These are phyloP conservation scores for Torulaspora quercuum DNA, from an alignment of 805 yeast species.

Conservation along the genomic window DNA sequence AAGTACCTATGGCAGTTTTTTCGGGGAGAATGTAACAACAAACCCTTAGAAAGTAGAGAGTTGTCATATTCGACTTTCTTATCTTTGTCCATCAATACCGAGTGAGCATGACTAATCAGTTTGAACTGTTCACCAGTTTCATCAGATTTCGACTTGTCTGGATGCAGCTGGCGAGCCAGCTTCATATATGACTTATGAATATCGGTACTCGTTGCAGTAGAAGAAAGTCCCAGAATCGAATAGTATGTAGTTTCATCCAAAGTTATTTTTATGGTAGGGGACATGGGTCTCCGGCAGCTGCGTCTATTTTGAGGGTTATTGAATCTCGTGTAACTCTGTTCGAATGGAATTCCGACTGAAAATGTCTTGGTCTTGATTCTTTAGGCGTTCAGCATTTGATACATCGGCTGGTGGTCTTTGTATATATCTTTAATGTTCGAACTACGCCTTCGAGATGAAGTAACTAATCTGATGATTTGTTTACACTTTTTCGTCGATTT, in stretches of 20 bases:
- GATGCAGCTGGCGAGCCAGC: conserved; percentile 70
- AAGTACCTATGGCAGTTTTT: conserved; percentile 4
- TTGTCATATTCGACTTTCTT: conserved; percentile 25
- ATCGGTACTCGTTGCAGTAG: conserved; percentile 28
- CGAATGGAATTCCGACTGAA: too few relatives aligned
- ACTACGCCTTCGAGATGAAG: too few relatives aligned
- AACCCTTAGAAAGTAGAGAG: conserved; percentile 19
- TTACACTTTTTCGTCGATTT: too few relatives aligned
- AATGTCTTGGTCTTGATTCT: too few relatives aligned
- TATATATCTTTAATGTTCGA: not conserved
- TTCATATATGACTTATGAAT: conserved; percentile 78
- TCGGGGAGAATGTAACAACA: conserved; percentile 19
- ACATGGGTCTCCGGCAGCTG: too few relatives aligned
- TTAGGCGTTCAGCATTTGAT: too few relatives aligned
- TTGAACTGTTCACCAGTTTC: conserved; percentile 34
- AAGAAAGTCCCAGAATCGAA: conserved; percentile 28
- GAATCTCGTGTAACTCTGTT: too few relatives aligned
- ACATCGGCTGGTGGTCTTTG: too few relatives aligned
- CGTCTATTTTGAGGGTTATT: too few relatives aligned
- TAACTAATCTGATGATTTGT: too few relatives aligned
- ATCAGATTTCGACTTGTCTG: conserved; percentile 66
- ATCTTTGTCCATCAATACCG: conserved; percentile 28
- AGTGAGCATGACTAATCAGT: conserved; percentile 33
- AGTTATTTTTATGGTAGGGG: conserved; percentile 14
- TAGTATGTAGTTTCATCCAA: conserved; percentile 34